A percentile compares a stretch with the other conserved stretches of the same genome.
These are phyloP conservation scores for Sclerotinia nivalis DNA, from an alignment of 2,329 filamentous ascomycete species.

Conservation along the genomic window DNA sequence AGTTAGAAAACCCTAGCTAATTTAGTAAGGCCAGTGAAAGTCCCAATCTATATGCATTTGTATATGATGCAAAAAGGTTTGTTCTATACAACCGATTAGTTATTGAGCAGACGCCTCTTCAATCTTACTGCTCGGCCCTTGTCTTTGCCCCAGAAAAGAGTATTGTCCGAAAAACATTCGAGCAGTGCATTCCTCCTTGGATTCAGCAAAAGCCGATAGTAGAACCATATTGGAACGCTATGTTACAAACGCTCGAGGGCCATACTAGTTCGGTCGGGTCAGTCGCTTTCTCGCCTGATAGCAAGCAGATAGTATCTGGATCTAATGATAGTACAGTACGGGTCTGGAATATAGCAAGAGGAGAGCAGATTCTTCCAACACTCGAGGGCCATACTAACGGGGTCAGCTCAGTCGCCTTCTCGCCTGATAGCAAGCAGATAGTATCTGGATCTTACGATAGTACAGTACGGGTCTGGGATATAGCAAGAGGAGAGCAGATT, in stretches of 20 bases:
- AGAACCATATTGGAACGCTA: constrained; percentile 13
- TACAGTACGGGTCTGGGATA: no score
- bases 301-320: constrained; percentile 7
- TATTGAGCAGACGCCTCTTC: constrained; percentile 4
- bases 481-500: no score
- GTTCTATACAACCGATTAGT: no score
- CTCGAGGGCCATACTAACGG: no score
- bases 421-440: no score
- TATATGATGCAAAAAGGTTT: no score
- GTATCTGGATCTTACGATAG: no score
- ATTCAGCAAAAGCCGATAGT: constrained; percentile 3
- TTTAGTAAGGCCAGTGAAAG: no score
- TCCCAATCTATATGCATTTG: no score
- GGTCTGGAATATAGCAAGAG: constrained; percentile 48
- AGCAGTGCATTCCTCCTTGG: constrained; percentile 4
- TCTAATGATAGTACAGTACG: constrained; percentile 65
- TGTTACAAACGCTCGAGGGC: constrained; percentile 15
- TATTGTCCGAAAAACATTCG: constrained; percentile 12
- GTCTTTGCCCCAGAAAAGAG: constrained; percentile 8
- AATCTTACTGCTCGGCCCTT: constrained; percentile 14
- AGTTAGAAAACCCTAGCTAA: no score
- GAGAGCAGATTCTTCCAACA: no score
- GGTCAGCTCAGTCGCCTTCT: no score
- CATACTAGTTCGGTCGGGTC: background rate
- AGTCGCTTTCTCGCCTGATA: constrained; percentile 22